Conservation (phyloP, 2,329 filamentous ascomycete genomes). For the Dactylonectria estremocensis region DNA sequence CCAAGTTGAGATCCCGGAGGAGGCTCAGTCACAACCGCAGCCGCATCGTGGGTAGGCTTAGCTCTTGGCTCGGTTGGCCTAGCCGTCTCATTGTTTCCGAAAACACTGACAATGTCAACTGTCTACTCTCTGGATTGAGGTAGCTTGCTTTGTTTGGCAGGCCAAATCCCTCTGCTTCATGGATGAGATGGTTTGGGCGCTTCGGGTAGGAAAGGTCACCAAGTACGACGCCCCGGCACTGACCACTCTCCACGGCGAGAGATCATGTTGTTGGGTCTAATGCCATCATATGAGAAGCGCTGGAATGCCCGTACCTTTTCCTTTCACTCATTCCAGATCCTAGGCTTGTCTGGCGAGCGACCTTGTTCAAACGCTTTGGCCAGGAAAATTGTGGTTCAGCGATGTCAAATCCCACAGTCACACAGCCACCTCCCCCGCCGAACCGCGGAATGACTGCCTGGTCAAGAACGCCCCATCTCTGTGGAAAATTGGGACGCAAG, state of each 20-base stretch:
- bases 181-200: conserved; percentile 1
- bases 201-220: background rate
- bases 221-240: background rate
- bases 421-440: background rate
- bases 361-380: conserved; percentile 23
- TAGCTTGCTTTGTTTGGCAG: conserved; percentile 7
- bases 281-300: conserved; percentile 3
- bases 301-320: conserved; percentile 9
- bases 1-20: background rate
- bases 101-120: background rate
- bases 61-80: background rate
- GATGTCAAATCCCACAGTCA: conserved; percentile 35
- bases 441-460: background rate
- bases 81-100: background rate
- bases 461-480: background rate
- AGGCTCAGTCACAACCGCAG: background rate
- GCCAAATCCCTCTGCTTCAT: background rate
- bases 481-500: background rate
- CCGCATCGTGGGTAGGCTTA: background rate
- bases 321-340: conserved; percentile 12
- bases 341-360: conserved; percentile 3
- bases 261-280: background rate
- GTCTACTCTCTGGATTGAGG: background rate
- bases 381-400: conserved; percentile 35
- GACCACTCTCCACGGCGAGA: background rate